phyloP scores from a whole-genome alignment of 805 yeast genomes.

The Metschnikowia dekortorum region DNA sequence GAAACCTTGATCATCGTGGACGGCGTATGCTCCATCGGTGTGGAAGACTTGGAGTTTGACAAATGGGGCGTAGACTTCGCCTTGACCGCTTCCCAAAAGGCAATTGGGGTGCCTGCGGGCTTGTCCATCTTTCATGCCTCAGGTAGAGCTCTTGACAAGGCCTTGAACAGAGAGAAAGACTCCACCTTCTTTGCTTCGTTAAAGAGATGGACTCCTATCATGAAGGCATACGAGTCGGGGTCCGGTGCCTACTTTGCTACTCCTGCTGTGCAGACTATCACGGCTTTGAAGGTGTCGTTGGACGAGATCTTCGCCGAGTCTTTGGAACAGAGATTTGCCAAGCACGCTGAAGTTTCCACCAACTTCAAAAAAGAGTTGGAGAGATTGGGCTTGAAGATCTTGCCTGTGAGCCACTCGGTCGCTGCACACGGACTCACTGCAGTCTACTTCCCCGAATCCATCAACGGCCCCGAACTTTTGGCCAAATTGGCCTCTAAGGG shows the following conservation, averaged over 20 bases:
- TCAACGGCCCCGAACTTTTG: constrained; percentile 65
- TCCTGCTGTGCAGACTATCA: constrained; percentile 85
- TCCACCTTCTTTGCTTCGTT: constrained; percentile 65
- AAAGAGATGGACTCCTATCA: constrained; percentile 82
- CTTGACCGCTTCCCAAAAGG: constrained; percentile 92
- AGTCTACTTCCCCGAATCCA: constrained; percentile 72
- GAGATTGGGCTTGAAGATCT: constrained; percentile 61
- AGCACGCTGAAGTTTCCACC: constrained; percentile 59
- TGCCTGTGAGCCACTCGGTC: constrained; percentile 52
- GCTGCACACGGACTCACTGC: constrained; percentile 91
- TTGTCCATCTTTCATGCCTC: constrained; percentile 74
- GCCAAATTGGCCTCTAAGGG: constrained; percentile 57
- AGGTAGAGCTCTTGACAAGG: constrained; percentile 64
- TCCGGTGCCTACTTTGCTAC: constrained; percentile 89
- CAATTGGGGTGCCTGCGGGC: constrained; percentile 93
- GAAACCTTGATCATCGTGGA: constrained; percentile 82
- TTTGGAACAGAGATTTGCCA: constrained; percentile 57
- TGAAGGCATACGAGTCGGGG: constrained; percentile 81
- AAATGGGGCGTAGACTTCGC: constrained; percentile 87
- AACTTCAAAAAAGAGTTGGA: constrained; percentile 58
- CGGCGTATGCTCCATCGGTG: constrained; percentile 93
- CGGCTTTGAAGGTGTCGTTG: constrained; percentile 74
- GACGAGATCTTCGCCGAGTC: constrained; percentile 57
- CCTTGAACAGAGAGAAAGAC: constrained; percentile 45
- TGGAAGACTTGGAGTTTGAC: constrained; percentile 80